Base-by-base conservation (phyloP, 164 flowering plant genomes). In the Taxillus chinensis region DNA sequence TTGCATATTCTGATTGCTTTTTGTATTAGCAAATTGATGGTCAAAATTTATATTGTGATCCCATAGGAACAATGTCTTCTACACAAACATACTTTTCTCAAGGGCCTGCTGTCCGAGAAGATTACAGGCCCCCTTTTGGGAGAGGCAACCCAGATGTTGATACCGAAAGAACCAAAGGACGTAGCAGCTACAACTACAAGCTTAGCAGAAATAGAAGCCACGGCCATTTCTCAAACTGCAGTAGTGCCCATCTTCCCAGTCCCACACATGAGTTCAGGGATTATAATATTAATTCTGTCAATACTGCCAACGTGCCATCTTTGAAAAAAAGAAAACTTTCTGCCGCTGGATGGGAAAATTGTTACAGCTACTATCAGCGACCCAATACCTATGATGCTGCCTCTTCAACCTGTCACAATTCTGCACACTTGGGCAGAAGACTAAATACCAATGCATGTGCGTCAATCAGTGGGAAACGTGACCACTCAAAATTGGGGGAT, bases 241-340 rank as follows among this genome's bases (percentile, higher is more conserved):
- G 56, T 67, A 62, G 63, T 52, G 7, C 57, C 60, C 56, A 67
- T 60, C 78, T 64, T 11, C 62, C 45, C 37, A 12, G 73, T 0
- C 55, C 72, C 59, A 71, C 70, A 3, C 43, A 43, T 46, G 57
- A 65, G 58, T 77, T 81, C 8, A 68, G 64, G 52, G 46, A 39
- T 17, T 66, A 67, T 64, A 67, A 52, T 52, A 54, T 57, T 51
- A 74, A 60, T 42, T 56, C 55, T 45, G 49, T 61, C 41, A 75
- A 74, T 48, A 72, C 68, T 7, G 70, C 67, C 16, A 60, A 14
- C 7, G 73, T 61, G 5, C 87, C 84, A 15, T 73, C 80, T 42
- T 64, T 63, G 41, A 92, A 92, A 69, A 77, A 80, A 74, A 82
- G 95, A 64, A 89, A 79, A 68, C 62, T 75, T 50, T 79, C 84